A percentile compares a stretch with the other conserved stretches of the same genome.
These are phyloP conservation scores for Bipolaris sorokiniana DNA, from an alignment of 2,329 filamentous ascomycete species.

Conservation along the genomic window DNA sequence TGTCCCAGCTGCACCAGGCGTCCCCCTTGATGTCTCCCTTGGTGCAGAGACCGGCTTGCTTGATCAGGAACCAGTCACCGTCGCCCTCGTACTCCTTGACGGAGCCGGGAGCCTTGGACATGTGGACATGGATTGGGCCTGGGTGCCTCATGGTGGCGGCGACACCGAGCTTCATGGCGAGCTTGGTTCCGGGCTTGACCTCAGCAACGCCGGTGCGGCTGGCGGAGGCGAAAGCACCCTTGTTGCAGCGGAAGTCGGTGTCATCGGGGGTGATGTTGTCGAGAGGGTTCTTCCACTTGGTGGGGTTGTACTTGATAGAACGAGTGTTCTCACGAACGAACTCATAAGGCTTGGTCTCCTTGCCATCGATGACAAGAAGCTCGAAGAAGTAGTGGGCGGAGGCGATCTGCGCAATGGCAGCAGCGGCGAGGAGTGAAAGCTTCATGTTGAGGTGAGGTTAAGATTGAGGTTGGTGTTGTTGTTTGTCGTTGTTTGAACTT, in stretches of 20 bases:
- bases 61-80: conserved; percentile 41
- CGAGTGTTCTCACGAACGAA: conserved; percentile 37
- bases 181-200: conserved; percentile 25
- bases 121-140: conserved; percentile 29
- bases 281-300: conserved; percentile 30
- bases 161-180: conserved; percentile 28
- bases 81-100: conserved; percentile 28
- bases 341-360: conserved; percentile 24
- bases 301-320: conserved; percentile 29
- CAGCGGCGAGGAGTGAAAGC: conserved; percentile 25
- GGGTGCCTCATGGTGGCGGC: conserved; percentile 29
- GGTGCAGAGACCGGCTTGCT: conserved; percentile 22
- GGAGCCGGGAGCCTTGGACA: conserved; percentile 33
- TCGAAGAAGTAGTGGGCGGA: conserved; percentile 39
- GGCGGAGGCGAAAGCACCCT: conserved; percentile 25
- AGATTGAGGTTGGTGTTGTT: neutral
- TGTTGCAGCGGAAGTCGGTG: conserved; percentile 38
- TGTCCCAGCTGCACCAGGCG: conserved; percentile 31
- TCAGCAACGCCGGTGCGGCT: conserved; percentile 15
- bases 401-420: conserved; percentile 20
- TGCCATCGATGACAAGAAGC: conserved; percentile 24
- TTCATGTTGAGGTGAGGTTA: conserved; percentile 25
- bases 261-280: conserved; percentile 29
- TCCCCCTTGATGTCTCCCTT: conserved; percentile 11
- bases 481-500: neutral